Percentiles rank a stretch among this genome's conserved stretches.
Conservation (phyloP, 2,329 filamentous ascomycete species). For the Pseudocercospora macadamiae region DNA sequence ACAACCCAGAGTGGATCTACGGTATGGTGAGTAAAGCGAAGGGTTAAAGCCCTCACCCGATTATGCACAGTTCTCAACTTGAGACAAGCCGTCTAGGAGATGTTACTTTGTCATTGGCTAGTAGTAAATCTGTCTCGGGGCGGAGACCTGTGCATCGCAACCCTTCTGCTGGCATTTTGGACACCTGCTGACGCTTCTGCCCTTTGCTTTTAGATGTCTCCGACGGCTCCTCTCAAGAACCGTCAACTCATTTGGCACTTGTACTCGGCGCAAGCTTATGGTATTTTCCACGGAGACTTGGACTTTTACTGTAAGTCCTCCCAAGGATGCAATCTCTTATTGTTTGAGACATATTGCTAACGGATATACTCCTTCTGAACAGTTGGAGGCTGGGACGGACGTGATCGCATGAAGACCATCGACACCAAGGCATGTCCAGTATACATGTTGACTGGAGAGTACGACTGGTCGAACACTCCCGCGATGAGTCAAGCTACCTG, state of each 20-base stretch:
- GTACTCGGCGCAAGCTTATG: constrained; percentile 55
- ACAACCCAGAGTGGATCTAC: constrained; percentile 52
- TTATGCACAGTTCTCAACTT: no score
- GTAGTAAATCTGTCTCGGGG: no score
- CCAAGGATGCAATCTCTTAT: no score
- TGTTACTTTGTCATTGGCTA: no score
- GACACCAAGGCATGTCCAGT: constrained; percentile 54
- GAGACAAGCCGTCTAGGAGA: no score
- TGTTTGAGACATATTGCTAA: no score
- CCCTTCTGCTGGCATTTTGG: no score
- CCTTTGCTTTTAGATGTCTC: no score
- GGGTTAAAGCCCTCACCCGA: no score
- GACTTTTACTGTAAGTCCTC: constrained; percentile 54
- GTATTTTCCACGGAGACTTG: constrained; percentile 56
- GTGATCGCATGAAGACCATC: constrained; percentile 45
- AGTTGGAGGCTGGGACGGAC: constrained; percentile 49
- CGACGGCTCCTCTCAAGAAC: constrained; percentile 49
- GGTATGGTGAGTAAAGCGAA: no score
- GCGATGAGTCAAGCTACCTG: constrained; percentile 51
- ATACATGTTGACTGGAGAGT: constrained; percentile 56
- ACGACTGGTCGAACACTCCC: constrained; percentile 54
- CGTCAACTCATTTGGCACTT: constrained; percentile 54
- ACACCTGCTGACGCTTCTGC: no score
- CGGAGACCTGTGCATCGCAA: no score
- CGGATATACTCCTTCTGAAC: neutral